Base-by-base conservation (phyloP, 768 basidiomycete species). In the Trametes cingulata region DNA sequence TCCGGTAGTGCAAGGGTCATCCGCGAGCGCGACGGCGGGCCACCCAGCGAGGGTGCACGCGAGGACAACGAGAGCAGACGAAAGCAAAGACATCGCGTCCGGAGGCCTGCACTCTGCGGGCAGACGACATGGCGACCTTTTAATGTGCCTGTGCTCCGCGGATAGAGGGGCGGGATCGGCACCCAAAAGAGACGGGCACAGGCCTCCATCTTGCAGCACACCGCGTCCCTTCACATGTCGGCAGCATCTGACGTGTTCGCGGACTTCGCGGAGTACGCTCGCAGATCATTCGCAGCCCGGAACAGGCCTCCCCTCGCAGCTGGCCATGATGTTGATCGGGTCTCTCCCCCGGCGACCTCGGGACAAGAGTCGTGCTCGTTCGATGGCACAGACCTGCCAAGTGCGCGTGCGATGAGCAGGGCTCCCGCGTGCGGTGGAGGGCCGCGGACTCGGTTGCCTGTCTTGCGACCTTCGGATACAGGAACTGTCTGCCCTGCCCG, bases 41-140 rank as follows among this genome's bases (percentile, higher is more conserved):
- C 56, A 46, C 6, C 46, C 17, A 12, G 52, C 56, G 33, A 55
- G 33, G 22, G 47, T 41, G 47, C 51, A 58, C 20, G 41, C 61
- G 56, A 63, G 35, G 29, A 43, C 29, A 22, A 62, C 13, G 20
- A 36, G 14, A 9, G 48, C 39, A 20, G 49, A 25, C 40, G 42
- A 17, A 39, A 45, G 27, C 36, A 35, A 19, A 45, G 52, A n/a
- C 56, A 53, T 50, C 55, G 46, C 24, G 47, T 49, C 27, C 35
- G 37, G 29, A 20, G 22, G 22, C 43, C 17, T 45, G 35, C 33
- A 6, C 22, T 8, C 15, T 3, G 54, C 4, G 20, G 12, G 36
- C 19, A 7, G 37, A 22, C 25, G 51, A 10, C 13, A 14, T 29
- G 33, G 24, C 15, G 46, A n/a, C 41, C 20, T 42, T 42, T n/a